These are phyloP conservation scores for Protostelium mycophagum DNA, from an alignment of 78 protist species.

Conservation along the genomic window DNA sequence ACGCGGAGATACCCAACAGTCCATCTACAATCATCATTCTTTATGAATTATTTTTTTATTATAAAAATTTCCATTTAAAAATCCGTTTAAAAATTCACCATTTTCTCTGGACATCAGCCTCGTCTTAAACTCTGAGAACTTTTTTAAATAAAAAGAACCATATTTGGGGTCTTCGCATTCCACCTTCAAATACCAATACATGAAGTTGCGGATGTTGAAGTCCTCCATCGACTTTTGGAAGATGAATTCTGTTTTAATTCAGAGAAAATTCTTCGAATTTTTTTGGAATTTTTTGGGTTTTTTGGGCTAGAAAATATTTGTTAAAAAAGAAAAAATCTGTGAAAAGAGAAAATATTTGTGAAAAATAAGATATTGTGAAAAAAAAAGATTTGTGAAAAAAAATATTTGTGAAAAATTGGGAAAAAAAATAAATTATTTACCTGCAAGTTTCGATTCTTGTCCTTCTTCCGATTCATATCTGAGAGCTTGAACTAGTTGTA, in stretches of 20 bases:
- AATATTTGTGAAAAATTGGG: too few relatives aligned
- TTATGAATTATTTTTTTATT: too few relatives aligned
- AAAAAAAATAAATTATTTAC: too few relatives aligned
- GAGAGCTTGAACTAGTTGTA: conserved; percentile 94
- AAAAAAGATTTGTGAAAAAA: too few relatives aligned
- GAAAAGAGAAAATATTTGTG: too few relatives aligned
- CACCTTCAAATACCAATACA: conserved; percentile 14
- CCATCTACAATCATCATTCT: not conserved
- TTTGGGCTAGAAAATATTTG: too few relatives aligned
- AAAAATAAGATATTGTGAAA: too few relatives aligned
- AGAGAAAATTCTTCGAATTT: too few relatives aligned
- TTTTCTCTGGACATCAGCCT: not conserved
- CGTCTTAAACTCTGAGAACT: not conserved
- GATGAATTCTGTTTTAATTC: not conserved
- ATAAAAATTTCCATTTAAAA: too few relatives aligned
- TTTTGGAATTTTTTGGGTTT: not conserved
- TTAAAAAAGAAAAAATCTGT: too few relatives aligned
- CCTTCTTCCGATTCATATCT: conserved; percentile 54
- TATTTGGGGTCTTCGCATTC: conserved; percentile 3
- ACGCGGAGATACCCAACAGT: not conserved
- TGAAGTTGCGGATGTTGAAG: not conserved
- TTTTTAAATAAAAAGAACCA: not conserved
- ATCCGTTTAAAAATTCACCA: not conserved
- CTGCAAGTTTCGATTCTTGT: not conserved
- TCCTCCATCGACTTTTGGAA: not conserved